Percentiles rank a stretch among this genome's conserved stretches.
These are phyloP conservation scores for Verticillium zaregamsianum DNA, from an alignment of 2,329 filamentous ascomycete species.

Conservation along the genomic window DNA sequence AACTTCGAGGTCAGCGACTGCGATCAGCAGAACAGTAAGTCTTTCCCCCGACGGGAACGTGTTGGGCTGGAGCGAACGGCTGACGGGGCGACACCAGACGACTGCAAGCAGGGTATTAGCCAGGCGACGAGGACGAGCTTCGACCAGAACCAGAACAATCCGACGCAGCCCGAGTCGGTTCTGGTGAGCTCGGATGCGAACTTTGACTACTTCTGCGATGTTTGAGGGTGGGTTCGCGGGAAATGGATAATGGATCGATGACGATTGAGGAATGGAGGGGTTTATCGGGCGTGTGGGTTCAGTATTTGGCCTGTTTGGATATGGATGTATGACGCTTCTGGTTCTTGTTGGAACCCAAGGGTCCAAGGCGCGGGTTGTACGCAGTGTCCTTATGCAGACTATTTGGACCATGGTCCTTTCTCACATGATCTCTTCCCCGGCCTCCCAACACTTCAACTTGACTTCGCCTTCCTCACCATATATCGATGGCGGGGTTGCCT, in stretches of 20 bases:
- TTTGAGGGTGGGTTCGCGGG: conserved; percentile 16
- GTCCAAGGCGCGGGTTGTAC: neutral
- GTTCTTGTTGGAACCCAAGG: too few relatives aligned
- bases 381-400: too few relatives aligned
- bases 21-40: conserved; percentile 37
- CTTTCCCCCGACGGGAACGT: neutral
- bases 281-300: neutral
- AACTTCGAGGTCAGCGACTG: conserved; percentile 37
- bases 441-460: neutral
- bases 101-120: conserved; percentile 30
- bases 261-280: neutral
- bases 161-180: conserved; percentile 18
- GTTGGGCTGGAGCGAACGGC: neutral
- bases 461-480: too few relatives aligned
- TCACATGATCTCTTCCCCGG: neutral
- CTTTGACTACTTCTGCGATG: conserved; percentile 43
- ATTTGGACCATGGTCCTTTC: neutral
- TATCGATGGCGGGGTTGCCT: neutral
- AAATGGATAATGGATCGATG: neutral
- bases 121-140: conserved; percentile 7
- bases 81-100: conserved; percentile 19
- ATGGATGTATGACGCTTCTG: neutral
- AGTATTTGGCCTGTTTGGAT: neutral
- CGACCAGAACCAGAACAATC: conserved; percentile 19
- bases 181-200: conserved; percentile 35